Evolutionary conservation across 495 filamentous ascomycete species (phyloP).

Genomic region (Endocarpon pusillum): DNA sequence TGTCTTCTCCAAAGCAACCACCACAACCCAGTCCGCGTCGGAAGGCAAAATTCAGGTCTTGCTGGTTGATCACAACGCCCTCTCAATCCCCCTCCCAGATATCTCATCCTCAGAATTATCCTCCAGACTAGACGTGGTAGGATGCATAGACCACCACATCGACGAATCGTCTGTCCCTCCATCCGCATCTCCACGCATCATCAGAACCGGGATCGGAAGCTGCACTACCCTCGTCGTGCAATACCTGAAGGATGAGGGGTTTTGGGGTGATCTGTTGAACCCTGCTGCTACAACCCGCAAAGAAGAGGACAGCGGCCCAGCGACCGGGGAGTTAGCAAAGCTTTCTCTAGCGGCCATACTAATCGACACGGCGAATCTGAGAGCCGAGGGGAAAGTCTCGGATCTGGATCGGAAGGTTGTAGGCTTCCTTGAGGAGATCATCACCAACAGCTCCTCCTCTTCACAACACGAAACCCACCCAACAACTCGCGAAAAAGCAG

Average conservation of each 20-base stretch:
- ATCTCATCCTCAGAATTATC: no score
- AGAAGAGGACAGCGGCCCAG: not conserved
- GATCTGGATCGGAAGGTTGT: conserved; percentile 46
- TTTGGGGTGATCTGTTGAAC: conserved; percentile 34
- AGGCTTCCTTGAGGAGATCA: conserved; percentile 40
- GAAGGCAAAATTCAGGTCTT: conserved; percentile 22
- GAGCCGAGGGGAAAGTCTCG: conserved; percentile 54
- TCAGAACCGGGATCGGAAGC: conserved; percentile 52
- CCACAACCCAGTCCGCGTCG: conserved; percentile 19
- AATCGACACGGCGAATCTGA: conserved; percentile 70
- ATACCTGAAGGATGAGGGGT: conserved; percentile 28
- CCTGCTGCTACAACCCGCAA: conserved; percentile 8
- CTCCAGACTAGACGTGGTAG: conserved; percentile 37
- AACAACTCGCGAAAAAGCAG: conserved; percentile 9
- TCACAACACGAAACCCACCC: conserved; percentile 1
- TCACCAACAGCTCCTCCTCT: conserved; percentile 18
- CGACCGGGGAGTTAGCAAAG: conserved; percentile 41
- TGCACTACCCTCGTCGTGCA: conserved; percentile 64
- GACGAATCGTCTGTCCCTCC: conserved; percentile 52
- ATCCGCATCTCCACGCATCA: conserved; percentile 32
- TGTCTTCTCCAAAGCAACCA: conserved; percentile 23
- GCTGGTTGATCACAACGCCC: conserved; percentile 81
- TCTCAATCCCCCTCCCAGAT: conserved; percentile 36
- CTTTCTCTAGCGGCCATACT: conserved; percentile 68
- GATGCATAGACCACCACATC: conserved; percentile 85